phyloP scores from a whole-genome alignment of 257 asterid species.

The Buddleja alternifolia region DNA sequence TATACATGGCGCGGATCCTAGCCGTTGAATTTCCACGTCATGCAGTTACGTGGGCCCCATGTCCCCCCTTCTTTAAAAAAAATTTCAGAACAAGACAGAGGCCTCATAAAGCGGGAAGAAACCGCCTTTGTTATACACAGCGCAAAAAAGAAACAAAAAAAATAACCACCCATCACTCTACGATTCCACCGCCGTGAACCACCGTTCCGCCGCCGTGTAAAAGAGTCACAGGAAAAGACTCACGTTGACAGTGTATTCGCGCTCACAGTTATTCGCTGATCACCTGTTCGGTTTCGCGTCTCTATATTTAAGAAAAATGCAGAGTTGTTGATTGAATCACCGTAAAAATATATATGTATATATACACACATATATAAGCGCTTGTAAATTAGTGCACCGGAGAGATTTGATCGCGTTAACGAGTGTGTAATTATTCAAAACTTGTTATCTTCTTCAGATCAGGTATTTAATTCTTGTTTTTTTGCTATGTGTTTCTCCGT shows the following conservation, averaged over 20 bases:
- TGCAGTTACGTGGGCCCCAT: conserved; percentile 28
- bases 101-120: conserved; percentile 62
- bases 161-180: conserved; percentile 28
- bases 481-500: neutral
- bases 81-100: conserved; percentile 32
- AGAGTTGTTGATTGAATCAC: too few species aligned
- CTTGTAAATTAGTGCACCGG: too few species aligned
- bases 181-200: conserved; percentile 34
- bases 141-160: neutral
- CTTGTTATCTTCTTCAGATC: conserved; percentile 2
- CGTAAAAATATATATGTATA: too few species aligned
- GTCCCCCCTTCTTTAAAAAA: conserved; percentile 25
- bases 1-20: neutral
- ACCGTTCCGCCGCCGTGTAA: conserved; percentile 27
- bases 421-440: neutral
- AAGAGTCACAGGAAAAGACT: neutral
- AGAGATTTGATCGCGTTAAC: too few species aligned
- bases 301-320: neutral
- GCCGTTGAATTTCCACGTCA: conserved; percentile 34
- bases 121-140: conserved; percentile 34
- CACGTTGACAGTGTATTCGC: neutral
- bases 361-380: too few species aligned
- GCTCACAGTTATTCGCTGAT: too few species aligned
- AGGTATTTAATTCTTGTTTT: neutral
- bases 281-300: neutral